Evolutionary conservation across 768 basidiomycete species (phyloP), one percentile per base, ranked within the genome.

Genomic region (Podaxis pistillaris): DNA sequence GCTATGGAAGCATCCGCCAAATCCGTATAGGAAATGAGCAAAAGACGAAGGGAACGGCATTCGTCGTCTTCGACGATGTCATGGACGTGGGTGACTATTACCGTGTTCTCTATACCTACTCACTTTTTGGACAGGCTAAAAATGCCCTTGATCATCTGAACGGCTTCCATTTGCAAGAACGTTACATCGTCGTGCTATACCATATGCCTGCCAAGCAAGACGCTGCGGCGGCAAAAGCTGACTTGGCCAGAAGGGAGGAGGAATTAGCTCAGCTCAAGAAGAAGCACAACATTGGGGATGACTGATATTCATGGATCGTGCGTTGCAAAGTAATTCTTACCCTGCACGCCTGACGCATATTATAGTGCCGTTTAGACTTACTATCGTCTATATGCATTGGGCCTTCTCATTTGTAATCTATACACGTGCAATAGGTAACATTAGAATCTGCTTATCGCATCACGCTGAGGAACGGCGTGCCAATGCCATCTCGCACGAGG

Each of bases 151-250:
- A 96, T 71, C 95, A 97, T 74, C 75, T 98, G 71, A 98, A 98
- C 68, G 96, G 96, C 50, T 99, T 99, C 79, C 96, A 99, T 78
- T 75, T 99, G 63, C 94, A 95, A 78, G 96, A 97, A 75, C 90
- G 96, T 26, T 99, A 98, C 76, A 96, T 99, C 58, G 96, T 99
- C 62, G 96, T 98, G 8, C 79, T 98, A 30, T 98, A 96, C 71
- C 96, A 98, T 72, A 96, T 98, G 89, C 94, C 95, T 40, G 89
- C 94, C n/a, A 93, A 95, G 74, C 94, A 96, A 70, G 94, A 96
- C 69, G 94, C 94, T 1, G 93, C 94, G 1, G 90, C 93, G 6
- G 90, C 91, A 13, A 97, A 97, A 71, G 92, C 93, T 22, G 96
- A 98, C 68, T 77, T 98, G 56, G 92, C 93, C 13, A 86, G 87